Base-by-base conservation (phyloP, 2,329 filamentous ascomycete species). In the Diplocarpon rosae region DNA sequence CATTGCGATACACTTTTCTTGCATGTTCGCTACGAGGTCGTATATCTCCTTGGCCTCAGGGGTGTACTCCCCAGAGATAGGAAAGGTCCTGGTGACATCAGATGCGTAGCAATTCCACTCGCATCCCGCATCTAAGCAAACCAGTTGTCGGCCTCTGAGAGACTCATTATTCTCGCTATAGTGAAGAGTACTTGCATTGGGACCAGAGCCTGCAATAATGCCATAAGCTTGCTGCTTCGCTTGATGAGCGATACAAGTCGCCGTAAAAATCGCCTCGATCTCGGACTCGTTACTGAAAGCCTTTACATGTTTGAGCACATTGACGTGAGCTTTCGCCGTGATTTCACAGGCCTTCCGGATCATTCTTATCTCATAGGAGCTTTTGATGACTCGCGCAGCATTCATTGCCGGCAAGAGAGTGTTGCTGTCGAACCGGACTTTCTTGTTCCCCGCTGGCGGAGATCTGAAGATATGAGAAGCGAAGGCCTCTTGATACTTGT, bases 21-120 rank as follows among this genome's bases (percentile, higher is more conserved):
- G 89, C 87, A 95, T 95, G 47, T 73, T 69, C 53, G 83, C 70
- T 3, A 95, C 89, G 20, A 92, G 70, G 37, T 76, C 71, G 61
- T 95, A 89, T 42, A 95, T 80, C 9, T 76, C 73, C 38, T 74
- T 72, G 1, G 81, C 80, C 60, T 90, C 83, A 12, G 70, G 62
- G 0, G 77, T 75, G 54, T 87, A 94, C 0, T 66, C 67, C 5
- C 85, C 84, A 12, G 72, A 75, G 16, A 95, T 66, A 4, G 90
- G 90, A 53, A 95, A 78, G 0, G 89, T 92, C 31, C 90, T 78
- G 0, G 92, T 96, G 24, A 96, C 79, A 63, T 96, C 90, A 46
- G 83, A 85, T 27, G 87, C 87, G 62, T 98, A 96, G 55, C 83
- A 81, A 39, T 79, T 67, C 65, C 80, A 94, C 64, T 96, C 90